phyloP scores from a whole-genome alignment of 2,329 filamentous ascomycete species.

The Calonectria montana region DNA sequence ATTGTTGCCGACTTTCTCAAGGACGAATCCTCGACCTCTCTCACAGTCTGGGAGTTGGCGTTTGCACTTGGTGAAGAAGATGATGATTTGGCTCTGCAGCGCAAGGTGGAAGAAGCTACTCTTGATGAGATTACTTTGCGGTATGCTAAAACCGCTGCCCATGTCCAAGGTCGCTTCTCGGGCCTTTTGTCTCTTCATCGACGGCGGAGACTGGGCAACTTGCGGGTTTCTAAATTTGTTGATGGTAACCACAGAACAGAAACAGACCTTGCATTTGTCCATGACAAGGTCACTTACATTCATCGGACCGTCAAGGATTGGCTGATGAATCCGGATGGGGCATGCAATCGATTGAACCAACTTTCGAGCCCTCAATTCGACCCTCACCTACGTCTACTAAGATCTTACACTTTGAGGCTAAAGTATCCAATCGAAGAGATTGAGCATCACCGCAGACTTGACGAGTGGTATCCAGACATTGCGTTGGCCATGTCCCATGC shows the following conservation, averaged over 20 bases:
- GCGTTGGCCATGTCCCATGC: constrained; percentile 52
- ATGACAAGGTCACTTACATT: constrained; percentile 46
- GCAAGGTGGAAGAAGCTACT: constrained; percentile 33
- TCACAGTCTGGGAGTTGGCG: constrained; percentile 49
- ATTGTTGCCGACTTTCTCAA: constrained; percentile 46
- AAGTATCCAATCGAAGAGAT: constrained; percentile 48
- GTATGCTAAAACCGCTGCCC: constrained; percentile 26
- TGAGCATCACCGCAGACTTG: constrained; percentile 51
- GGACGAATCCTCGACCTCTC: constrained; percentile 45
- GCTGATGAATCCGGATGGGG: constrained; percentile 39
- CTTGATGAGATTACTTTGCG: constrained; percentile 31
- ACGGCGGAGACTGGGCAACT: constrained; percentile 27
- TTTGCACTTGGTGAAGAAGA: constrained; percentile 41
- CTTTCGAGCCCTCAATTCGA: constrained; percentile 37
- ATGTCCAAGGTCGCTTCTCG: constrained; percentile 36
- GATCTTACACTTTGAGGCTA: constrained; percentile 49
- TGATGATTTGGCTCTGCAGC: constrained; percentile 28
- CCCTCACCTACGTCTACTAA: constrained; percentile 45
- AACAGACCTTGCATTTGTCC: constrained; percentile 8
- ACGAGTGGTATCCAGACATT: constrained; percentile 54
- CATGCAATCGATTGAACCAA: constrained; percentile 31
- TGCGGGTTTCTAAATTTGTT: constrained; percentile 21
- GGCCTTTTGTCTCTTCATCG: constrained; percentile 43
- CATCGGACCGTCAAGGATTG: constrained; percentile 51
- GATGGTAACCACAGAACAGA: constrained; percentile 5